Evolutionary conservation across 176 grass and related monocot genomes (phyloP).

Genomic region (Ampelocalamus luodianensis): DNA sequence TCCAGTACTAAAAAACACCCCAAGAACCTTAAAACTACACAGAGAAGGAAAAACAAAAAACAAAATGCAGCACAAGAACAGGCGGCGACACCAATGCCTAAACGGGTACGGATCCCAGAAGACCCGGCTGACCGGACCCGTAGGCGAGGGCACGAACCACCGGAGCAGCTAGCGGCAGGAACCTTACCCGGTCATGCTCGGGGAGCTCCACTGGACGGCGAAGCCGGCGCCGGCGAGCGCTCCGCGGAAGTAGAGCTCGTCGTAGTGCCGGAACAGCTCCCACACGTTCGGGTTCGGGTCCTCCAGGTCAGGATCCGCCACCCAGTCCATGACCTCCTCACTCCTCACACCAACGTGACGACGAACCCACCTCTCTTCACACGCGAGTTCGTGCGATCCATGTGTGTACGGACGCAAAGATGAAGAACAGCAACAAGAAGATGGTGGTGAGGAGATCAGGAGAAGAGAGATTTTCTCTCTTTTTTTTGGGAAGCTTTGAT

Average conservation of each 20-base stretch:
- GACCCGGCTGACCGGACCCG: neutral
- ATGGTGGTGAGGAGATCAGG: neutral
- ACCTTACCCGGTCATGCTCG: conserved; percentile 39
- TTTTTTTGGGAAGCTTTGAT: neutral
- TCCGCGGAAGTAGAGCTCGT: conserved; percentile 65
- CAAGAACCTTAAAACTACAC: neutral
- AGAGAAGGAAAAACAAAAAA: neutral
- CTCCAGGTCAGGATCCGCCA: conserved; percentile 36
- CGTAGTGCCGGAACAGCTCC: conserved; percentile 64
- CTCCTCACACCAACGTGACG: neutral
- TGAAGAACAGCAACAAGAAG: neutral
- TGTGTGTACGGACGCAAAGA: neutral
- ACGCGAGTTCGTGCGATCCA: neutral
- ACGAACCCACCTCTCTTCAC: neutral
- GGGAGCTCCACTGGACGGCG: conserved; percentile 51
- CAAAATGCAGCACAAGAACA: neutral
- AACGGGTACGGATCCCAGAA: neutral
- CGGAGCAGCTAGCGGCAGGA: neutral
- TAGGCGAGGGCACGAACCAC: neutral
- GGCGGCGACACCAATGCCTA: neutral
- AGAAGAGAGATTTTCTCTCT: neutral
- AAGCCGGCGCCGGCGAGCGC: conserved; percentile 52
- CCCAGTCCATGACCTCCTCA: conserved; percentile 12
- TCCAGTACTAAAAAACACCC: neutral
- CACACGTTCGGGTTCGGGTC: conserved; percentile 57